A percentile compares a stretch with the other conserved stretches of the same genome.
Conservation (phyloP, 805 yeast genomes). For the Teunomyces pallodes region DNA sequence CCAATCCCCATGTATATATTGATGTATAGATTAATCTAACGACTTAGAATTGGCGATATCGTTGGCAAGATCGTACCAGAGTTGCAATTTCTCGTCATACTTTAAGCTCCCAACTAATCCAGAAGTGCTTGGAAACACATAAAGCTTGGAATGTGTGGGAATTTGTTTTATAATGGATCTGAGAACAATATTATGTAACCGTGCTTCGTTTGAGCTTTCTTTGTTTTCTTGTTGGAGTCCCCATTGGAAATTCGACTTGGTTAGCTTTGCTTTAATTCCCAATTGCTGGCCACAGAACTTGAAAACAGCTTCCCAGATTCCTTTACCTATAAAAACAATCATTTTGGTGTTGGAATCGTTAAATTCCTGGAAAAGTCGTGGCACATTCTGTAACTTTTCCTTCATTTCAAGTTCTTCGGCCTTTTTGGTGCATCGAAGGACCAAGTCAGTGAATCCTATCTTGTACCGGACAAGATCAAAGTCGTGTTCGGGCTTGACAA, state of each 20-base stretch:
- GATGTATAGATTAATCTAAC: too few species aligned
- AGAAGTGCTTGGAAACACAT: constrained; percentile 71
- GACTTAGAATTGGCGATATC: constrained; percentile 11
- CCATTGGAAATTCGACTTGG: constrained; percentile 45
- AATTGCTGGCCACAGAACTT: constrained; percentile 26
- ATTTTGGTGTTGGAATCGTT: constrained; percentile 33
- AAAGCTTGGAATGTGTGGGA: constrained; percentile 28
- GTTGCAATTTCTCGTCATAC: constrained; percentile 40
- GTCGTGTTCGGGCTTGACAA: constrained; percentile 36
- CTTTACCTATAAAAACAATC: constrained; percentile 67
- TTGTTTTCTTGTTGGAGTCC: constrained; percentile 37
- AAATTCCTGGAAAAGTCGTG: constrained; percentile 48
- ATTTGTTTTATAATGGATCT: constrained; percentile 13
- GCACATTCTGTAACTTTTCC: constrained; percentile 59
- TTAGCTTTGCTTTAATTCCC: constrained; percentile 24
- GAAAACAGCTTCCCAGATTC: constrained; percentile 65
- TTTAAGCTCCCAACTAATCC: constrained; percentile 60
- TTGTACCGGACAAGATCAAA: constrained; percentile 39
- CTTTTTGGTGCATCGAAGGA: constrained; percentile 58
- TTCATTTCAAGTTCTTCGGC: constrained; percentile 49
- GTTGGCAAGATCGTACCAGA: constrained; percentile 46
- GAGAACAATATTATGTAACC: constrained; percentile 14
- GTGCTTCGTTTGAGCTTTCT: neutral
- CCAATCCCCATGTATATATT: neutral
- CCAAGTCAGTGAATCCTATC: constrained; percentile 73